Evolutionary conservation across 495 filamentous ascomycete genomes (phyloP).

Genomic region (Neurospora discreta): DNA sequence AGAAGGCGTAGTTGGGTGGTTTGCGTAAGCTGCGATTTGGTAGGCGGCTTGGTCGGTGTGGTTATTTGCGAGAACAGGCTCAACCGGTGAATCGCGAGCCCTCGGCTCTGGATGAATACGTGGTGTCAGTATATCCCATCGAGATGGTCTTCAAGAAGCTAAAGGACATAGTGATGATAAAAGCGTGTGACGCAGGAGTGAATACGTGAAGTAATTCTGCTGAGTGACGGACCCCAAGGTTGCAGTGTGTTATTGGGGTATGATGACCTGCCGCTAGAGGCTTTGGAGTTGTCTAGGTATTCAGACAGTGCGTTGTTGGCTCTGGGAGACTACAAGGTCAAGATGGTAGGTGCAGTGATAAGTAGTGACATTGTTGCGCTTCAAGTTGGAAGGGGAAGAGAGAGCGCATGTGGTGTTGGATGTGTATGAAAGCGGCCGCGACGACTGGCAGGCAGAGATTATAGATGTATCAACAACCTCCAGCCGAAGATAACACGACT

Average conservation of each 20-base stretch:
- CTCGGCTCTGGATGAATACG: slow-evolving; percentile 12
- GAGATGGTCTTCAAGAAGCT: neutral
- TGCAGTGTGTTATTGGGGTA: neutral
- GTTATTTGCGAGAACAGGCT: slow-evolving; percentile 9
- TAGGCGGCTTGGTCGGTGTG: slow-evolving; percentile 12
- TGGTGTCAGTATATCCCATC: slow-evolving; percentile 9
- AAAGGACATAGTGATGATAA: neutral
- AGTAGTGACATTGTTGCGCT: neutral
- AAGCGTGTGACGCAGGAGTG: neutral
- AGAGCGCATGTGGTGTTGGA: neutral
- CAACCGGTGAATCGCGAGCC: slow-evolving; percentile 13
- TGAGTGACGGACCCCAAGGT: neutral
- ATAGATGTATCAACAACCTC: neutral
- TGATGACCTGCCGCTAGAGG: neutral
- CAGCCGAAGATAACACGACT: neutral
- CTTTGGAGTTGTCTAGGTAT: neutral
- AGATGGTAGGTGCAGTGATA: neutral
- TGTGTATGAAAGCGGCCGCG: neutral
- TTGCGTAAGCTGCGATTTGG: slow-evolving; percentile 3
- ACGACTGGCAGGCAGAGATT: neutral
- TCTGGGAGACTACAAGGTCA: neutral
- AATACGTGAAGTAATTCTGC: neutral
- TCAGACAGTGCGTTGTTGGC: neutral
- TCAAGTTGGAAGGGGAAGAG: neutral
- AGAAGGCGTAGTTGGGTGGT: slow-evolving; percentile 12